Percentiles rank a stretch among this genome's conserved stretches.
phyloP scores from a whole-genome alignment of 768 basidiomycete species.

The Sarcomyxa edulis region DNA sequence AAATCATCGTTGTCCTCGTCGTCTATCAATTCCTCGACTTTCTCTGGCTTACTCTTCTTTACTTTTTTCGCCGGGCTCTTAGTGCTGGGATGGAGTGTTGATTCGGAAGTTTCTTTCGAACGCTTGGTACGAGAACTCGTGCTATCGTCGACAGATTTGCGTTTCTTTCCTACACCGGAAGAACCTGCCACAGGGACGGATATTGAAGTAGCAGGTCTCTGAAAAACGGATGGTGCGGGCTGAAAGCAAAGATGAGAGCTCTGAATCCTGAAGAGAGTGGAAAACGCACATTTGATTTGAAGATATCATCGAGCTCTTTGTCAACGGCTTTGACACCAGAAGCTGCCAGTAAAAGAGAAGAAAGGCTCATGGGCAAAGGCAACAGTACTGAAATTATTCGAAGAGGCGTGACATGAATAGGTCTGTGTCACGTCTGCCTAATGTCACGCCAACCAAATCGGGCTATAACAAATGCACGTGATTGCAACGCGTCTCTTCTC shows the following conservation, averaged over 20 bases:
- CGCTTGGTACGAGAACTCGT: not conserved
- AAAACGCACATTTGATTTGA: constrained; percentile 44
- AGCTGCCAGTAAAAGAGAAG: constrained; percentile 44
- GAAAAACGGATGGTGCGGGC: not conserved
- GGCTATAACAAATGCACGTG: too few relatives aligned
- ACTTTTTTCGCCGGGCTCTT: not conserved
- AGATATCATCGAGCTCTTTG: constrained; percentile 58
- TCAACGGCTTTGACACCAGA: constrained; percentile 39
- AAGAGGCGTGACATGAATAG: too few relatives aligned
- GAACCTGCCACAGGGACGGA: not conserved
- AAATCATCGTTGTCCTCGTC: not conserved
- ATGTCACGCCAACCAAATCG: not conserved
- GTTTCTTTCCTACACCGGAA: not conserved
- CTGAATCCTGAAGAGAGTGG: too few relatives aligned
- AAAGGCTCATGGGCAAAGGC: constrained; percentile 55
- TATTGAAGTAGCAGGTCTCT: not conserved
- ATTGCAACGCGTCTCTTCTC: too few relatives aligned
- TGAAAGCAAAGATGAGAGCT: not conserved
- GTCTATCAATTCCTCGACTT: not conserved
- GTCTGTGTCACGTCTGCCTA: too few relatives aligned
- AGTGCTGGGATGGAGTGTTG: not conserved
- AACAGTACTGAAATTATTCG: too few relatives aligned
- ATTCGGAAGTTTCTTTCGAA: not conserved
- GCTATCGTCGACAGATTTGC: not conserved
- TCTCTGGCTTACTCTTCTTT: not conserved